phyloP scores from a whole-genome alignment of 1,284 basidiomycete genomes.

The Ustilago crameri region DNA sequence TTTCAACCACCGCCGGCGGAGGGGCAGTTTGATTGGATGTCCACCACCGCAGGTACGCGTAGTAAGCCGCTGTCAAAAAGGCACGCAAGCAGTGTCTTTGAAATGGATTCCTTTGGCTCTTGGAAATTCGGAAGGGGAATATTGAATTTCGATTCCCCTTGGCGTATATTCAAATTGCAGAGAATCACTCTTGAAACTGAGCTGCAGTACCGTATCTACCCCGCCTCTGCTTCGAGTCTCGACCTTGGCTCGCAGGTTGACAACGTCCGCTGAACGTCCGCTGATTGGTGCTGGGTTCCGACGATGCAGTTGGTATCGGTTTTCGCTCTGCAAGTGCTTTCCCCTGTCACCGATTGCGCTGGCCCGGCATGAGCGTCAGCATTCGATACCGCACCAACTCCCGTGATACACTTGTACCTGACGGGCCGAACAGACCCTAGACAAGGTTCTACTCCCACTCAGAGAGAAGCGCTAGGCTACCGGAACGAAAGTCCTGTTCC shows the following conservation, averaged over 20 bases:
- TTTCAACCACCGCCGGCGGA: slow-evolving; percentile 23
- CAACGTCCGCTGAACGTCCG: not conserved
- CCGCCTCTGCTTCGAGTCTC: slow-evolving; percentile 1
- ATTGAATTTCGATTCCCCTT: too few species aligned
- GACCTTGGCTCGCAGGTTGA: too few species aligned
- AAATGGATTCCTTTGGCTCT: too few species aligned
- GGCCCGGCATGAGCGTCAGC: too few species aligned
- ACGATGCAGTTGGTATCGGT: slow-evolving; percentile 1
- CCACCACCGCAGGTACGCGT: slow-evolving; percentile 8
- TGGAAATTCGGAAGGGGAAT: not conserved
- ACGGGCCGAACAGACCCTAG: too few species aligned
- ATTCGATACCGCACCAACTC: too few species aligned
- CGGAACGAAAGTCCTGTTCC: not conserved
- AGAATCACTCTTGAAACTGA: too few species aligned
- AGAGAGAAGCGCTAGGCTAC: not conserved
- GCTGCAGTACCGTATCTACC: slow-evolving; percentile 1
- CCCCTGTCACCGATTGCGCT: not conserved
- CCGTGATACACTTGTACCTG: too few species aligned
- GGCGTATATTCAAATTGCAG: too few species aligned
- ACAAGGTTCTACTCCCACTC: too few species aligned
- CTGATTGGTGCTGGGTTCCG: slow-evolving; percentile 4
- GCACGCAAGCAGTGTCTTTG: slow-evolving; percentile 9
- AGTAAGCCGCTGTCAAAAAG: slow-evolving; percentile 14
- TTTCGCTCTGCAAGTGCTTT: not conserved
- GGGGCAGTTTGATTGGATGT: not conserved